Evolutionary conservation across 371 early-diverging fungal genomes (phyloP).

Genomic region (Syncephalis plumigaleata): DNA sequence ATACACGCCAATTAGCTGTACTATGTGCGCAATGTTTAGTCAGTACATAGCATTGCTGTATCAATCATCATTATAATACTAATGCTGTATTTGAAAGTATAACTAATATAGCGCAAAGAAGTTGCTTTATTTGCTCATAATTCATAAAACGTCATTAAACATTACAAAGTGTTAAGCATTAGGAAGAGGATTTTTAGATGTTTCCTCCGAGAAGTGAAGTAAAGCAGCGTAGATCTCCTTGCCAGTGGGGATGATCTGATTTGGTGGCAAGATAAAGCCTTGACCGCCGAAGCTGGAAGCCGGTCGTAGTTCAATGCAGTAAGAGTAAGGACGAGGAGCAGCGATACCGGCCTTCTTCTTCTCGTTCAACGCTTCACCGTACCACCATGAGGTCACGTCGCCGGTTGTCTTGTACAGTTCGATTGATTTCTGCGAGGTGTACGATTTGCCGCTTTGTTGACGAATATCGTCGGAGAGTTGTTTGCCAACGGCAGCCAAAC

Average conservation of each 20-base stretch:
- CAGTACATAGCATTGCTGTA: too few relatives aligned
- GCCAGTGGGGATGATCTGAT: constrained; percentile 20
- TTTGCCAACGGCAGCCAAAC: constrained; percentile 5
- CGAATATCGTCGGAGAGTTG: constrained; percentile 10
- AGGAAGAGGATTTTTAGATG: too few relatives aligned
- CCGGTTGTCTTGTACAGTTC: constrained; percentile 28
- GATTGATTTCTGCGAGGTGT: constrained; percentile 15
- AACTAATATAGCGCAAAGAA: too few relatives aligned
- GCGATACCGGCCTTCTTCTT: constrained; percentile 18
- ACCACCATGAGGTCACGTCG: constrained; percentile 27
- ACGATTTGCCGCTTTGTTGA: constrained; percentile 17
- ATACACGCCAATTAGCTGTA: too few relatives aligned
- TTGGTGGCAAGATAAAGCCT: constrained; percentile 18
- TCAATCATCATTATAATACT: too few relatives aligned
- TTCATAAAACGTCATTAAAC: too few relatives aligned
- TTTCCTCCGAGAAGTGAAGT: too few relatives aligned
- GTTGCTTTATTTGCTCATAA: too few relatives aligned
- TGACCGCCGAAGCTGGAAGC: constrained; percentile 10
- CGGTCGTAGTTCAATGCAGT: constrained; percentile 31
- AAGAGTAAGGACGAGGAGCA: constrained; percentile 21
- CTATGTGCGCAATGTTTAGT: too few relatives aligned
- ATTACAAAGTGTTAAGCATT: too few relatives aligned
- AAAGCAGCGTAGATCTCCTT: constrained; percentile 13
- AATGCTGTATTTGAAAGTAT: too few relatives aligned
- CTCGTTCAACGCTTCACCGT: constrained; percentile 9